phyloP scores from a whole-genome alignment of 805 yeast species.

The Saturnispora quitensis region DNA sequence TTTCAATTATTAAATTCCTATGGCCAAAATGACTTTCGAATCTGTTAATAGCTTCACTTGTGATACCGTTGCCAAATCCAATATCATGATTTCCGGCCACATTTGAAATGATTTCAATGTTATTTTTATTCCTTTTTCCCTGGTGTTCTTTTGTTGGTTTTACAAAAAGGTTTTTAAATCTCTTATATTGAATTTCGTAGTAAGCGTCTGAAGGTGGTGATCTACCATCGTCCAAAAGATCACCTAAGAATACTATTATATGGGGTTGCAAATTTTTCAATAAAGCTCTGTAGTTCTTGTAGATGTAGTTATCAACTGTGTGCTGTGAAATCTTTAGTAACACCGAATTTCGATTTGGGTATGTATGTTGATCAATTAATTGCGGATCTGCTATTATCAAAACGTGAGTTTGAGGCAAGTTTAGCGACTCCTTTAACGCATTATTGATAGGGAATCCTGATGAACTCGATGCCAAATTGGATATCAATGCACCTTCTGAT shows the following conservation, averaged over 20 bases:
- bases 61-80: slow-evolving; percentile 74
- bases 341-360: slow-evolving; percentile 56
- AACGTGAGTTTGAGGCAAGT: slow-evolving; percentile 9
- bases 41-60: slow-evolving; percentile 45
- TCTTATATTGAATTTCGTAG: slow-evolving; percentile 41
- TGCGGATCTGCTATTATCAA: slow-evolving; percentile 88
- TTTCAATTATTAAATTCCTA: slow-evolving; percentile 44
- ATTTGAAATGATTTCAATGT: slow-evolving; percentile 33
- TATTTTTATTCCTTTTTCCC: slow-evolving; percentile 11
- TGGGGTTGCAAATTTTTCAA: slow-evolving; percentile 61
- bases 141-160: slow-evolving; percentile 25
- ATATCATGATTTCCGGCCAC: slow-evolving; percentile 93
- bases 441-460: slow-evolving; percentile 4
- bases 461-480: not conserved
- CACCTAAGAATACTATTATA: slow-evolving; percentile 75
- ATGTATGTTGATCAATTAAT: slow-evolving; percentile 77
- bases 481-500: slow-evolving; percentile 3
- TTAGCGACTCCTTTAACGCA: not conserved
- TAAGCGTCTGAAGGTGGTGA: slow-evolving; percentile 42
- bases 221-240: slow-evolving; percentile 89
- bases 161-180: slow-evolving; percentile 58
- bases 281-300: slow-evolving; percentile 60
- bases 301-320: slow-evolving; percentile 70
- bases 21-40: slow-evolving; percentile 69
- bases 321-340: slow-evolving; percentile 46